Evolutionary conservation across 305 asterid genomes (phyloP), one percentile per base, ranked within the genome.

Genomic region (Ajuga reptans): DNA sequence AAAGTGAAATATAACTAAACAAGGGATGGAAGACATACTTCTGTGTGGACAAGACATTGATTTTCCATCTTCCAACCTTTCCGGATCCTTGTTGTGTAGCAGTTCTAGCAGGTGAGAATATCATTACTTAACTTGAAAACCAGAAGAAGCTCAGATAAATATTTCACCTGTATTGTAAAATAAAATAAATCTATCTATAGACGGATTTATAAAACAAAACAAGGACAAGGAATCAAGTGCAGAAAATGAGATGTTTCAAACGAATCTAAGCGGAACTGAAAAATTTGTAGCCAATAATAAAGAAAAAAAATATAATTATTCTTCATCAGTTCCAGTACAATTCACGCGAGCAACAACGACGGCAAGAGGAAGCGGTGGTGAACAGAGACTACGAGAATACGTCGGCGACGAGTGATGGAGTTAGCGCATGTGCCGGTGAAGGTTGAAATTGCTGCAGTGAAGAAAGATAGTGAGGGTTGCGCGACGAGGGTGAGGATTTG

Each of bases 71-170:
- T 68, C 94, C 96, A 78, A 91, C 83, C 78, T 89, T 89, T 75
- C 95, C 97, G n/a, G 97, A 86, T 72, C 97, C 97, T 79, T 91
- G 98, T 68, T 91, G 98, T 37, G 87, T 75, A 49, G 96, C 98
- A 71, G 96, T 86, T 74, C 95, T 85, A 66, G 98, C 96, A 54
- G 98, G 96, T 47, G 98, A 87, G 74, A 64, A 83, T 36, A 90
- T 87, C 66, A 72, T 47, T 64, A 81, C 85, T 82, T 81, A 78
- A 47, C 4, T 21, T 64, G 37, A 45, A 24, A 39, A 39, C 46
- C 65, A 15, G 46, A 68, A 53, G 27, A 50, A 46, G 18, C 29
- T 54, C 34, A 77, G 50, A 49, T 6, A 62, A 46, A 14, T 33
- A 14, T 51, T 10, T 43, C 50, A 76, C 45, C 55, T 7, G 36